These are phyloP conservation scores for Rhizophagus prolifer DNA, from an alignment of 192 early-diverging fungal genomes.

Conservation along the genomic window DNA sequence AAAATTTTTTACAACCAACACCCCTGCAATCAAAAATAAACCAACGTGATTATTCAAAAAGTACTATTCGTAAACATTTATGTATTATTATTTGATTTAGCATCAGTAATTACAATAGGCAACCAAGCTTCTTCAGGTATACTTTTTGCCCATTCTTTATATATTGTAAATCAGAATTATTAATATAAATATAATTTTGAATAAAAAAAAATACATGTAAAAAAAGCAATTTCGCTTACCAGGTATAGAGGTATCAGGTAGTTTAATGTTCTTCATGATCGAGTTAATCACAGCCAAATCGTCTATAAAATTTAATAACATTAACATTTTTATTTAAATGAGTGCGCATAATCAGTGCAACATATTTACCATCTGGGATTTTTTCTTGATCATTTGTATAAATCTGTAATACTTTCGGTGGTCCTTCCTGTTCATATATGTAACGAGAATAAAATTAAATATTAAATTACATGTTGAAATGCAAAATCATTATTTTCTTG, in stretches of 20 bases:
- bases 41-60: too few species aligned
- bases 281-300: neutral
- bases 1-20: too few species aligned
- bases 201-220: neutral
- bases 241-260: slow-evolving; percentile 4
- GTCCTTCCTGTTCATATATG: neutral
- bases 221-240: neutral
- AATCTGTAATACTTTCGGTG: slow-evolving; percentile 11
- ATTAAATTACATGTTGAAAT: neutral
- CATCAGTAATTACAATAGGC: slow-evolving; percentile 3
- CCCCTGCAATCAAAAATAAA: too few species aligned
- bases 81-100: neutral
- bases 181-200: neutral
- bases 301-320: neutral
- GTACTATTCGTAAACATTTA: neutral
- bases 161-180: neutral
- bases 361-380: slow-evolving; percentile 8
- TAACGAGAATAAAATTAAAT: neutral
- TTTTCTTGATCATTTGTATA: neutral
- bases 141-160: slow-evolving; percentile 12
- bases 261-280: slow-evolving; percentile 5
- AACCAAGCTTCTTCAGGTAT: slow-evolving; percentile 20
- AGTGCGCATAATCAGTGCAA: neutral
- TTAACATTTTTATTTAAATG: neutral
- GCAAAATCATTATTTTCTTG: neutral